Evolutionary conservation across 192 early-diverging fungal species (phyloP).

Genomic region (Ambispora gerdemannii): DNA sequence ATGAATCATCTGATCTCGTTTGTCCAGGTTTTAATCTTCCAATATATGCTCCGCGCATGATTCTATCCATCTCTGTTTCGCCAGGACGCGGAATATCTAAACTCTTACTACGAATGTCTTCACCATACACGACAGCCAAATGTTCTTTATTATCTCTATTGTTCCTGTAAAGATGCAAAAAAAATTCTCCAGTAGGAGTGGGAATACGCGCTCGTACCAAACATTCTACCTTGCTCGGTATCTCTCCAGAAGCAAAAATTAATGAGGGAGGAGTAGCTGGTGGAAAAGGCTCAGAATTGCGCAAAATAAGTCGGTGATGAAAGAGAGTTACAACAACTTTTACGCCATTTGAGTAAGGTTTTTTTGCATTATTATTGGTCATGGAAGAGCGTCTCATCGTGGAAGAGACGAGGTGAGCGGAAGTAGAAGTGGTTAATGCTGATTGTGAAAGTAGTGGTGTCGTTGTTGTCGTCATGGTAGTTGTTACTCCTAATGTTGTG

Average conservation of each 20-base stretch:
- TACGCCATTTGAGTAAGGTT: conserved; percentile 20
- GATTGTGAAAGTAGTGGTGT: background rate
- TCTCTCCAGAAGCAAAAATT: background rate
- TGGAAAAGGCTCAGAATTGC: background rate
- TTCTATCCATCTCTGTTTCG: conserved; percentile 78
- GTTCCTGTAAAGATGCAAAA: conserved; percentile 83
- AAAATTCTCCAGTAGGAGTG: conserved; percentile 70
- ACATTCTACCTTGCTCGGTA: conserved; percentile 41
- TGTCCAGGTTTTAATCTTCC: conserved; percentile 45
- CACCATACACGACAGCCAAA: conserved; percentile 90
- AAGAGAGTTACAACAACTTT: background rate
- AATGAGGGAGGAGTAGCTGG: background rate
- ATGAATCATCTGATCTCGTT: conserved; percentile 19
- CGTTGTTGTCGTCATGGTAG: background rate
- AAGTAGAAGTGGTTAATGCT: background rate
- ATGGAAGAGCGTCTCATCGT: conserved; percentile 9
- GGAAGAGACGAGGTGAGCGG: background rate
- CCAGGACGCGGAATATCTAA: conserved; percentile 61
- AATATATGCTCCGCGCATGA: conserved; percentile 72
- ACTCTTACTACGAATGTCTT: conserved; percentile 65
- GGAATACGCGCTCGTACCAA: conserved; percentile 77
- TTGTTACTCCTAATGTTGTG: background rate
- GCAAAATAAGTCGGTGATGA: background rate
- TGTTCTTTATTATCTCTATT: conserved; percentile 86
- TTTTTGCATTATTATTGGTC: background rate